Evolutionary conservation across 2,329 filamentous ascomycete species (phyloP).

Genomic region (Botryotinia narcissicola): DNA sequence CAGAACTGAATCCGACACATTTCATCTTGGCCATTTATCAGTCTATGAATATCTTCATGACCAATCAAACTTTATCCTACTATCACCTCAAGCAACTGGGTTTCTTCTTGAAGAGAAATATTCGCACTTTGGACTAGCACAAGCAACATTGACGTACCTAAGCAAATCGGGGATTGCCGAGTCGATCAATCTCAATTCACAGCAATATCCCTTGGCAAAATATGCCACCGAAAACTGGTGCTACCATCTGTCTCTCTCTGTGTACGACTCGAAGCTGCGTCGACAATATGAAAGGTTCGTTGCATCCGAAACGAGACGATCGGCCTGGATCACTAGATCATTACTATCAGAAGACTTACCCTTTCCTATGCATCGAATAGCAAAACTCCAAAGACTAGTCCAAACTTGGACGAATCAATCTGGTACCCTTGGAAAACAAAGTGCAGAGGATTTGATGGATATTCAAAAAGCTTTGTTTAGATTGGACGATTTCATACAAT

Average conservation of each 20-base stretch:
- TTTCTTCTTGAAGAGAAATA: conserved; percentile 14
- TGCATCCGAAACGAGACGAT: conserved; percentile 13
- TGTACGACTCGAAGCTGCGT: conserved; percentile 4
- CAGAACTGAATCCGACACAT: conserved; percentile 11
- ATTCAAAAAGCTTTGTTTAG: conserved; percentile 17
- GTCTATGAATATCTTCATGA: conserved; percentile 20
- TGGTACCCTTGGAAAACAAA: conserved; percentile 3
- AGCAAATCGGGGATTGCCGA: conserved; percentile 3
- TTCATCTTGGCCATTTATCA: conserved; percentile 17
- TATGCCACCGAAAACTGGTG: conserved; percentile 20
- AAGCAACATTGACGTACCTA: conserved; percentile 16
- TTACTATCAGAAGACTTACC: conserved; percentile 15
- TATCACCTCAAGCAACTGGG: conserved; percentile 11
- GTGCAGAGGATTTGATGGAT: conserved; percentile 18
- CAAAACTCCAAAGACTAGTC: conserved; percentile 18
- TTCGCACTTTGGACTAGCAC: conserved; percentile 5
- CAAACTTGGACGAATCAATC: conserved; percentile 17
- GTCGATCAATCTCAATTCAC: conserved; percentile 2
- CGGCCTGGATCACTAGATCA: conserved; percentile 18
- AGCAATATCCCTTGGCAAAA: conserved; percentile 14
- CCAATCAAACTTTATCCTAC: neutral
- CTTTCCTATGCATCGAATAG: conserved; percentile 19
- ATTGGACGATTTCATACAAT: conserved; percentile 18
- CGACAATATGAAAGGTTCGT: conserved; percentile 17
- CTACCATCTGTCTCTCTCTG: conserved; percentile 16